These are phyloP conservation scores for Aquilaria agallochum DNA, from an alignment of 441 rosid species.

Conservation along the genomic window DNA sequence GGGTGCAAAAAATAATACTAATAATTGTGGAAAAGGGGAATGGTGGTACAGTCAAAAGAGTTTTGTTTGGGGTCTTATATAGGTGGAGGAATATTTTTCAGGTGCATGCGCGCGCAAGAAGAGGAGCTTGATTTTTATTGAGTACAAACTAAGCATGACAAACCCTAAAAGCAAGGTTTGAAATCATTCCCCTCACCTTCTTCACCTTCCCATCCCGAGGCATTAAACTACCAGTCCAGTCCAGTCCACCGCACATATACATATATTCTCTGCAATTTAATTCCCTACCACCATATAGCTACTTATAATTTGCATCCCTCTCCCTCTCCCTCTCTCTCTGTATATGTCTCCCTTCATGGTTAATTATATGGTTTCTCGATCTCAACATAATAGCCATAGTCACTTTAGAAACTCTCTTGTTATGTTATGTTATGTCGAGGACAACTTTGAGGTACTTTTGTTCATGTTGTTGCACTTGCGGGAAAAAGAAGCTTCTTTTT, in stretches of 20 bases:
- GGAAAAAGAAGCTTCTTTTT: too few relatives aligned
- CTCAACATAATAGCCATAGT: too few relatives aligned
- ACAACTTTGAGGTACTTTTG: too few relatives aligned
- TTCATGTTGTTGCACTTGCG: too few relatives aligned
- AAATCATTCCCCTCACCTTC: constrained; percentile 75
- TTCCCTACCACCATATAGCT: constrained; percentile 1
- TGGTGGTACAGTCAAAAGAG: constrained; percentile 34
- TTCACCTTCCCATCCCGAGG: constrained; percentile 60
- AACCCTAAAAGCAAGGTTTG: constrained; percentile 57
- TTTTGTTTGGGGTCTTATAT: constrained; percentile 11
- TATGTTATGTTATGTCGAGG: too few relatives aligned
- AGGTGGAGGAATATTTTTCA: constrained; percentile 43
- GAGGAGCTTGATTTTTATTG: constrained; percentile 32
- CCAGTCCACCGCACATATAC: too few relatives aligned
- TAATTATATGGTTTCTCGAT: too few relatives aligned
- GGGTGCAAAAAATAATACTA: constrained; percentile 12
- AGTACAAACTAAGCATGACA: constrained; percentile 66
- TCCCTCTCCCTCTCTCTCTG: background rate
- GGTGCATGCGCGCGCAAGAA: constrained; percentile 67
- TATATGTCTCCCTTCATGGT: too few relatives aligned
- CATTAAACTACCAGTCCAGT: constrained; percentile 21
- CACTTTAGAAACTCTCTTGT: too few relatives aligned
- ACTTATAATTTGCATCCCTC: background rate
- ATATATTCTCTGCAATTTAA: constrained; percentile 17
- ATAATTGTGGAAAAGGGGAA: constrained; percentile 16